Evolutionary conservation across 2,329 filamentous ascomycete genomes (phyloP).

Genomic region (Dactylellina drechsleri): DNA sequence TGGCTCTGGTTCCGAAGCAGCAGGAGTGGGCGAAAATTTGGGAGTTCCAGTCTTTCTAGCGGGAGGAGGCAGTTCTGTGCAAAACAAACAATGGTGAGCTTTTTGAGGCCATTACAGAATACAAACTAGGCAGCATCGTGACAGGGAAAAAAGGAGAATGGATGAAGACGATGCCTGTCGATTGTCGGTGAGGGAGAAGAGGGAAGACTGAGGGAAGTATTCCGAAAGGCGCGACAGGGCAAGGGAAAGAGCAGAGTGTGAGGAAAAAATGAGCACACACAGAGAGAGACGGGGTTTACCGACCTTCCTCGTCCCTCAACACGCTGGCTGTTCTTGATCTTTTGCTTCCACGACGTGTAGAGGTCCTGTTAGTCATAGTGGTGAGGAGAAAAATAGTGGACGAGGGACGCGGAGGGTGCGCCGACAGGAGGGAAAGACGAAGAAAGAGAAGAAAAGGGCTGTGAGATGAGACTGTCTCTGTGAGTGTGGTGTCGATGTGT

Average conservation of each 20-base stretch:
- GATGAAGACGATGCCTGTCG: conserved; percentile 29
- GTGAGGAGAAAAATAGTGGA: conserved; percentile 33
- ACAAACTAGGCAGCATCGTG: conserved; percentile 26
- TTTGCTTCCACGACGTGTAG: conserved; percentile 47
- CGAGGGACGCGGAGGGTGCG: conserved; percentile 33
- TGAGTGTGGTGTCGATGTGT: conserved; percentile 1
- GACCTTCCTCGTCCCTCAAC: conserved; percentile 53
- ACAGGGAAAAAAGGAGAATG: conserved; percentile 28
- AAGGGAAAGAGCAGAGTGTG: conserved; percentile 5
- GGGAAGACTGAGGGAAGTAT: conserved; percentile 16
- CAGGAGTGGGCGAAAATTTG: conserved; percentile 50
- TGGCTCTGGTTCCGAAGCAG: conserved; percentile 42
- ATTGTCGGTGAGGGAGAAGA: conserved; percentile 20
- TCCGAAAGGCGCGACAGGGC: conserved; percentile 50
- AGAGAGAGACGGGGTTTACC: conserved; percentile 46
- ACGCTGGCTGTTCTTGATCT: conserved; percentile 52
- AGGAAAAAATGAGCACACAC: background rate
- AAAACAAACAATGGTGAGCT: conserved; percentile 47
- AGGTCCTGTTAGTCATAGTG: conserved; percentile 42
- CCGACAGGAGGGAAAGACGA: conserved; percentile 21
- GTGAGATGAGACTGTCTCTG: background rate
- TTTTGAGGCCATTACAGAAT: background rate
- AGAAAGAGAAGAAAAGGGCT: conserved; percentile 1
- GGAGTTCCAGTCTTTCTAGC: conserved; percentile 48
- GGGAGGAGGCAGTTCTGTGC: conserved; percentile 43